These are phyloP conservation scores for Ganoderma meredithae DNA, from an alignment of 1,284 basidiomycete species.

Conservation along the genomic window DNA sequence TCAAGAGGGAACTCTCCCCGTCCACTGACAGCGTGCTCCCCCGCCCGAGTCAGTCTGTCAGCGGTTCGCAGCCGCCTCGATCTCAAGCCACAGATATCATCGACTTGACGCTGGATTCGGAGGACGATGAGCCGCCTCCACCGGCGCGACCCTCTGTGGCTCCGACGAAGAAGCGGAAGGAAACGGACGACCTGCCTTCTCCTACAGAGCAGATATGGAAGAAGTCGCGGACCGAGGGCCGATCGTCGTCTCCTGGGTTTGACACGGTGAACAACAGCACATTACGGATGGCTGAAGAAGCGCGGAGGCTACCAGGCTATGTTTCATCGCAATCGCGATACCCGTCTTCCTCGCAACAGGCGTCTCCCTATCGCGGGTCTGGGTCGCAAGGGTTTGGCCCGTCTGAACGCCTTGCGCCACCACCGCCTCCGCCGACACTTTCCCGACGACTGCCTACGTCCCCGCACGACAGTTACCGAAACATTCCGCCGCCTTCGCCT, in stretches of 20 bases:
- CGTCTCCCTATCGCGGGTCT: constrained; percentile 16
- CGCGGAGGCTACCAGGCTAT: constrained; percentile 13
- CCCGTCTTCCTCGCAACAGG: constrained; percentile 21
- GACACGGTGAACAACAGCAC: constrained; percentile 17
- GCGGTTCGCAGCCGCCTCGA: constrained; percentile 33
- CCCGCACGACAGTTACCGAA: constrained; percentile 25
- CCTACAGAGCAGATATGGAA: constrained; percentile 77
- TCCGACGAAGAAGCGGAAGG: constrained; percentile 57
- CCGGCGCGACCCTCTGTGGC: constrained; percentile 24
- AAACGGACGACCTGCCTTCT: constrained; percentile 56
- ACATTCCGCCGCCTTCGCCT: constrained; percentile 25
- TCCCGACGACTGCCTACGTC: constrained; percentile 22
- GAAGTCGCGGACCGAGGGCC: constrained; percentile 62
- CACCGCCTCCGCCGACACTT: constrained; percentile 16
- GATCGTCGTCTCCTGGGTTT: constrained; percentile 22
- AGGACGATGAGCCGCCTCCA: constrained; percentile 61
- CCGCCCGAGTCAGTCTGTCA: constrained; percentile 42
- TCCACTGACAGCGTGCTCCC: constrained; percentile 54
- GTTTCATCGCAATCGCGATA: constrained; percentile 27
- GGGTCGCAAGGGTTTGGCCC: constrained; percentile 24
- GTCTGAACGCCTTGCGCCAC: constrained; percentile 13
- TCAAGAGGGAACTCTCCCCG: constrained; percentile 75
- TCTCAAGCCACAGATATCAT: constrained; percentile 62
- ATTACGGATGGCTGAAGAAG: constrained; percentile 17
- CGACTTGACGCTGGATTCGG: constrained; percentile 81